Base-by-base conservation (phyloP, 257 asterid species). In the Ophiorrhiza pumila region DNA sequence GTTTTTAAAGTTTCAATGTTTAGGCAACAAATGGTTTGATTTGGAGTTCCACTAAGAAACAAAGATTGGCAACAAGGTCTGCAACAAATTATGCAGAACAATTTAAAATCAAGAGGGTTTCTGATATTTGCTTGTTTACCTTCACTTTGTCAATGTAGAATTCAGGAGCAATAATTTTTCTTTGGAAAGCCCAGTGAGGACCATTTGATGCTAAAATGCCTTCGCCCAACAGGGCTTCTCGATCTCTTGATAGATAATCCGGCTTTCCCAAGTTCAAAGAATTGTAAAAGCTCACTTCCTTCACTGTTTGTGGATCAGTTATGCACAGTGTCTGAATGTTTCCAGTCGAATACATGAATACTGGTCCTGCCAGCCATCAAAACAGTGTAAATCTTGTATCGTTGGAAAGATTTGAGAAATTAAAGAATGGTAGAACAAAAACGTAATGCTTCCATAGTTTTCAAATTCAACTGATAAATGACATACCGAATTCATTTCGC, bases 181-280 rank as follows among this genome's bases (percentile, higher is more conserved):
- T 84, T 77, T 86, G 97, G 49, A 80, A 82, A 72, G 85, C 89
- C 97, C 96, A 89, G 47, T 81, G 87, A 29, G 78, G 79, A 18
- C 96, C 96, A 25, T 85, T 89, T 7, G 96, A 87, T 42, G 93
- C 66, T 43, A 91, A 76, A 80, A 91, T 89, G 72, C 97, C 97
- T 74, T 80, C 76, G 53, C 97, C 97, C 7, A 87, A 84, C 64
- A 89, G 82, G 71, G 96, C 89, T 5, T 90, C 96, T 2, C 81
- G 88, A 14, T 91, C 96, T 10, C 74, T 89, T 8, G 93, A 87
- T 39, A 88, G 74, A 72, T 84, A 89, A 25, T 80, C 62, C 72
- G 97, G 96, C 76, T 87, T 91, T 10, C 97, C 97, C 4, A 87
- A 84, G 79, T 82, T 76, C 65, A 81, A 55, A 18, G 90, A 85